Evolutionary conservation across 1,284 basidiomycete genomes (phyloP).

Genomic region (Lentinula novae-zelandiae): DNA sequence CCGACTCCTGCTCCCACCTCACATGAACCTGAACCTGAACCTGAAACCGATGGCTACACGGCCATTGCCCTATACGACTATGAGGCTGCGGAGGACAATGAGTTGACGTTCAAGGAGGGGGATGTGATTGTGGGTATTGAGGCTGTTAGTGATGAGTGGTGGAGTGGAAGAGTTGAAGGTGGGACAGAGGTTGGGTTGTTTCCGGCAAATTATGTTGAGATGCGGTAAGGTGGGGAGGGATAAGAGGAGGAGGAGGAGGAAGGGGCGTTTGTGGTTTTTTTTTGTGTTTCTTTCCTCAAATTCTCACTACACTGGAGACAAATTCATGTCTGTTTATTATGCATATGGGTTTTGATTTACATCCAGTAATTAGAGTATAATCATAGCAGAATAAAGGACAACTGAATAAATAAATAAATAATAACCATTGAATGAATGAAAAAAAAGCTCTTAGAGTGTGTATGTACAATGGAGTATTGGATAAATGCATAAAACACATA

Average conservation of each 20-base stretch:
- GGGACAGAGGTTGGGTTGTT: constrained; percentile 73
- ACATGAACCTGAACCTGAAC: constrained; percentile 30
- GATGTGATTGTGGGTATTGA: constrained; percentile 75
- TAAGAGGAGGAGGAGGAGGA: not conserved
- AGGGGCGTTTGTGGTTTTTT: not conserved
- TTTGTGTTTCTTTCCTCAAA: too few species aligned
- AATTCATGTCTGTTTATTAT: too few species aligned
- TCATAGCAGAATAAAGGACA: too few species aligned
- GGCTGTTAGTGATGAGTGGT: constrained; percentile 82
- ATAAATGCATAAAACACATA: too few species aligned
- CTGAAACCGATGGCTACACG: constrained; percentile 32
- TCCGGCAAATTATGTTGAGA: constrained; percentile 59
- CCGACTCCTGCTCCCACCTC: not conserved
- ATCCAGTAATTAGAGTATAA: too few species aligned
- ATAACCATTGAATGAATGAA: too few species aligned
- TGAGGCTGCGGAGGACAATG: constrained; percentile 86
- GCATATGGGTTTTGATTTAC: too few species aligned
- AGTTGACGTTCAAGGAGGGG: constrained; percentile 81
- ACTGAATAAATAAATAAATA: too few species aligned
- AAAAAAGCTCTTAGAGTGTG: too few species aligned
- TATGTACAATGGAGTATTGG: too few species aligned
- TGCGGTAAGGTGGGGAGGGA: not conserved
- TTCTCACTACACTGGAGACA: too few species aligned
- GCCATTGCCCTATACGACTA: constrained; percentile 36
- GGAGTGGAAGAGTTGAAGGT: constrained; percentile 43